Percentiles rank a stretch among this genome's conserved stretches.
These are phyloP conservation scores for Euptelea pleiosperma DNA, from an alignment of 164 flowering plant genomes.

Conservation along the genomic window DNA sequence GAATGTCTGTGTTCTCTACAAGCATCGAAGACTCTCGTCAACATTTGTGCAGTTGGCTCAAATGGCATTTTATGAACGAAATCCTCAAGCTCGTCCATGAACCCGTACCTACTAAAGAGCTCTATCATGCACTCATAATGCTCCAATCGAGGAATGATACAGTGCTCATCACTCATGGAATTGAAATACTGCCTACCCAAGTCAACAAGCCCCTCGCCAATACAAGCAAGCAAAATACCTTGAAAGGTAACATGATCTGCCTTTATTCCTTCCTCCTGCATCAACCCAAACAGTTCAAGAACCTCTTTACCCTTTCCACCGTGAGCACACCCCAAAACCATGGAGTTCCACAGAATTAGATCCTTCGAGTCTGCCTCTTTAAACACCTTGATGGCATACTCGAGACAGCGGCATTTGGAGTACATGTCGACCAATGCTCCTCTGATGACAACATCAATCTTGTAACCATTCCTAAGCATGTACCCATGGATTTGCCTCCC, in stretches of 20 bases:
- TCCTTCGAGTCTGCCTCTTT: slow-evolving; percentile 26
- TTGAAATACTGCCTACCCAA: slow-evolving; percentile 30
- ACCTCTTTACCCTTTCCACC: slow-evolving; percentile 31
- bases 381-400: slow-evolving; percentile 35
- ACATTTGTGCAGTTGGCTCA: slow-evolving; percentile 44
- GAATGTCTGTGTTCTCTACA: slow-evolving; percentile 31
- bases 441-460: slow-evolving; percentile 35
- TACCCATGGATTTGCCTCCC: slow-evolving; percentile 64
- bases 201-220: slow-evolving; percentile 38
- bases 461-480: slow-evolving; percentile 47
- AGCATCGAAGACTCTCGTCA: slow-evolving; percentile 31
- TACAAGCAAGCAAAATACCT: slow-evolving; percentile 47
- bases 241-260: slow-evolving; percentile 55
- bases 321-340: slow-evolving; percentile 34
- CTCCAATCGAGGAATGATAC: slow-evolving; percentile 39
- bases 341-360: slow-evolving; percentile 47
- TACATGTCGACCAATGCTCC: slow-evolving; percentile 64
- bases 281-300: slow-evolving; percentile 35
- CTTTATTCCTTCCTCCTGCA: slow-evolving; percentile 38
- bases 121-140: slow-evolving; percentile 56
- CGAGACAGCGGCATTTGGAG: slow-evolving; percentile 42
- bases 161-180: slow-evolving; percentile 35
- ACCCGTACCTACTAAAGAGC: slow-evolving; percentile 36
- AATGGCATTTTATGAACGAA: slow-evolving; percentile 40
- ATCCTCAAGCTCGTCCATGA: slow-evolving; percentile 43